Percentiles rank a stretch among this genome's conserved stretches.
phyloP scores from a whole-genome alignment of 192 early-diverging fungal genomes.

The Allomyces arbusculus region DNA sequence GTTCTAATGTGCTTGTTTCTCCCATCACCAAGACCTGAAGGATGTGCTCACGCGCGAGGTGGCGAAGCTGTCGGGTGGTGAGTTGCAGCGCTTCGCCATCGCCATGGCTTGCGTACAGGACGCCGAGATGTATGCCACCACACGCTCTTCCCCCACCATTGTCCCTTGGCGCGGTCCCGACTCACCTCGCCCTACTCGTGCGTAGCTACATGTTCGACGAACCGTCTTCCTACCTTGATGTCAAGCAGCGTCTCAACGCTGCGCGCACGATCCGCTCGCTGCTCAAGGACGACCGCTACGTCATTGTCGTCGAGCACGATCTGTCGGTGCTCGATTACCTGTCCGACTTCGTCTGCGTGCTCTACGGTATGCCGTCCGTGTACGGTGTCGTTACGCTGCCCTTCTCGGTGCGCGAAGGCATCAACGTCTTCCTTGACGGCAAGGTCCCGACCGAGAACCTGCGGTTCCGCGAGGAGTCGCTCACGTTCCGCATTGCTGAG shows the following conservation, averaged over 20 bases:
- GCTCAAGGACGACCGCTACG: slow-evolving; percentile 48
- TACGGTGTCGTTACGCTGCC: slow-evolving; percentile 97
- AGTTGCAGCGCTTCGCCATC: slow-evolving; percentile 96
- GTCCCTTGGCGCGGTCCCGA: background rate
- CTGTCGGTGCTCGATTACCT: slow-evolving; percentile 91
- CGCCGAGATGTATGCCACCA: slow-evolving; percentile 54
- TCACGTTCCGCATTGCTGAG: slow-evolving; percentile 84
- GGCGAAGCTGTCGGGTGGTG: slow-evolving; percentile 74
- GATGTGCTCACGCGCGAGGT: slow-evolving; percentile 72
- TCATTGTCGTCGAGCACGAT: slow-evolving; percentile 98
- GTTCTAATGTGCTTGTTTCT: background rate
- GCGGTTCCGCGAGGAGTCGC: slow-evolving; percentile 89
- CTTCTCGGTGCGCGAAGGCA: slow-evolving; percentile 90
- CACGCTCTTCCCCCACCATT: background rate
- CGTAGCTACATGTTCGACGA: slow-evolving; percentile 93
- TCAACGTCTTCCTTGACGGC: slow-evolving; percentile 96
- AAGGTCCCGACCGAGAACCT: slow-evolving; percentile 95
- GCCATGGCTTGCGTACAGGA: slow-evolving; percentile 56
- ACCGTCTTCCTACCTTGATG: slow-evolving; percentile 92
- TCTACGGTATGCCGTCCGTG: slow-evolving; percentile 89
- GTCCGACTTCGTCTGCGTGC: slow-evolving; percentile 92
- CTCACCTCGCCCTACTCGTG: background rate
- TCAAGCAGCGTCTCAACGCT: slow-evolving; percentile 96
- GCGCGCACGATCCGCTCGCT: slow-evolving; percentile 75
- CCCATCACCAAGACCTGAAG: slow-evolving; percentile 39